Percentiles rank a stretch among this genome's conserved stretches.
phyloP scores from a whole-genome alignment of 352 stramenopile species.

The Labyrinthula sp. region DNA sequence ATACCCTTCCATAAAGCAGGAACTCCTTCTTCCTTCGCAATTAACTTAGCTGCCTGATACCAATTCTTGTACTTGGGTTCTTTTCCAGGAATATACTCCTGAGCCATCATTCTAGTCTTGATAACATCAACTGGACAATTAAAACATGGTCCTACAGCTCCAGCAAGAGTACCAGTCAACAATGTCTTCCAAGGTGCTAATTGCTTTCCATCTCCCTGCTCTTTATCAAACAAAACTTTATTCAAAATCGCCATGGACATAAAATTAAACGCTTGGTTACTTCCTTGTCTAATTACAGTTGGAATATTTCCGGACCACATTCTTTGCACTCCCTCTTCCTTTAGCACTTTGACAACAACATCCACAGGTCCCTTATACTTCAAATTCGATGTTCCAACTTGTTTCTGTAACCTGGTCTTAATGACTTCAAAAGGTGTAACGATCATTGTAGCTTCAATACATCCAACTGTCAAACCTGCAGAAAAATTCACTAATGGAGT shows the following conservation, averaged over 20 bases:
- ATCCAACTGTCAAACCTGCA: conserved; percentile 64
- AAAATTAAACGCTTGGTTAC: conserved; percentile 95
- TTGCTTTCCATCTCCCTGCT: conserved; percentile 60
- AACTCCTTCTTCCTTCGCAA: conserved; percentile 74
- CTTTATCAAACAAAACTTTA: conserved; percentile 66
- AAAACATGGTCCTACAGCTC: conserved; percentile 54
- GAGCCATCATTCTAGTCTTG: conserved; percentile 71
- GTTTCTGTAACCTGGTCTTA: conserved; percentile 87
- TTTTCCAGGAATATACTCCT: conserved; percentile 60
- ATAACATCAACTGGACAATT: conserved; percentile 73
- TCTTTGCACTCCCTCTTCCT: conserved; percentile 68
- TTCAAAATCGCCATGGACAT: conserved; percentile 71
- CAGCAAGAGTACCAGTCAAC: conserved; percentile 66
- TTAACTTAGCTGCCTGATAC: conserved; percentile 66
- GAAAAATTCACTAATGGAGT: conserved; percentile 52
- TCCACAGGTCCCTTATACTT: conserved; percentile 64
- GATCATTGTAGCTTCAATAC: conserved; percentile 84
- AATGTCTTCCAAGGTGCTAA: conserved; percentile 74
- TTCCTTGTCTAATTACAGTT: conserved; percentile 83
- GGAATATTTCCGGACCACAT: conserved; percentile 84
- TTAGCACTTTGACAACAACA: conserved; percentile 65
- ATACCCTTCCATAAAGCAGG: conserved; percentile 85
- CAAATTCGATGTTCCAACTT: conserved; percentile 57
- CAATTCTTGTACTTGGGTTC: conserved; percentile 83
- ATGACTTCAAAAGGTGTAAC: conserved; percentile 92